phyloP scores from a whole-genome alignment of 192 early-diverging fungal genomes.

The Tieghemiomyces parasiticus region DNA sequence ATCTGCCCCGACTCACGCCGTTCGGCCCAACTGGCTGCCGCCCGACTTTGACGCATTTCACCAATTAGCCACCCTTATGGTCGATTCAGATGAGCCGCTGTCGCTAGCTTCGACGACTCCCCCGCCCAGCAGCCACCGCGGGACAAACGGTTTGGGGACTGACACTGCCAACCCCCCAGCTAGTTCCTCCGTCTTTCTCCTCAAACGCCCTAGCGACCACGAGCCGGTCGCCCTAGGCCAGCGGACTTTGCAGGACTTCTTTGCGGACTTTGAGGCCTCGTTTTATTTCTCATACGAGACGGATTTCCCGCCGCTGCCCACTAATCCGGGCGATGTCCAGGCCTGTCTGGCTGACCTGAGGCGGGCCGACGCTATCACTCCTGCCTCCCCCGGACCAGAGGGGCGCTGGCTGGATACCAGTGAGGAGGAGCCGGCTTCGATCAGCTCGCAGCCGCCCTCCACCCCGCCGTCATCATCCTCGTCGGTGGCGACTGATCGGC shows the following conservation, averaged over 20 bases:
- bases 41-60: no score
- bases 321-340: background rate
- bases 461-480: background rate
- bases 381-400: background rate
- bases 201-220: no score
- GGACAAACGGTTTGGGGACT: no score
- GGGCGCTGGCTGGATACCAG: background rate
- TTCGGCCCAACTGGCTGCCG: no score
- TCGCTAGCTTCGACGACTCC: no score
- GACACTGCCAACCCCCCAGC: no score
- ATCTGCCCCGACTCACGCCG: no score
- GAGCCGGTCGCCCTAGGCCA: background rate
- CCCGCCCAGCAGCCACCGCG: no score
- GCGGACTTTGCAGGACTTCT: background rate
- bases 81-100: no score
- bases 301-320: slow-evolving; percentile 2
- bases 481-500: background rate
- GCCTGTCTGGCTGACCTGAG: background rate
- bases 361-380: background rate
- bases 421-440: background rate
- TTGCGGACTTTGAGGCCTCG: background rate
- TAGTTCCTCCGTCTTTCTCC: no score
- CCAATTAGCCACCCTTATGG: no score
- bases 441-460: background rate
- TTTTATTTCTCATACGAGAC: slow-evolving; percentile 6